phyloP scores from a whole-genome alignment of 2,329 filamentous ascomycete species.

The Pseudogymnoascus sp. region DNA sequence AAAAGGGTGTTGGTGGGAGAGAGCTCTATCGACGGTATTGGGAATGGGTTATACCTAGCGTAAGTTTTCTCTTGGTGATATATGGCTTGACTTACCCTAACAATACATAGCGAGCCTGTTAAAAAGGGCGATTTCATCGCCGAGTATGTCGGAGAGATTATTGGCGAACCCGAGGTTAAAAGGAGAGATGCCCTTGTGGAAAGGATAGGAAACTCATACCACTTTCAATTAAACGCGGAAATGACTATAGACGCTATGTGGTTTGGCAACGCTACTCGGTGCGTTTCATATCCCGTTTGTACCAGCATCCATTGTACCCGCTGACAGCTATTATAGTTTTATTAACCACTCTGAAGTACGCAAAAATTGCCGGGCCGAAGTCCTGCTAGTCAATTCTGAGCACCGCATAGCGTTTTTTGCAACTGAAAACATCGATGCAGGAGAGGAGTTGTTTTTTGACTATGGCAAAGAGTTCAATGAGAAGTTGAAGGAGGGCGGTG shows the following conservation, averaged over 20 bases:
- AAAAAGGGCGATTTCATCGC: slow-evolving; percentile 62
- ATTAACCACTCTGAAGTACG: slow-evolving; percentile 71
- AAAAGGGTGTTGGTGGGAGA: slow-evolving; percentile 63
- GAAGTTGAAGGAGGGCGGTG: not conserved
- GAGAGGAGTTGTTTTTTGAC: slow-evolving; percentile 75
- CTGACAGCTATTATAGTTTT: slow-evolving; percentile 67
- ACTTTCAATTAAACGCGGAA: slow-evolving; percentile 45
- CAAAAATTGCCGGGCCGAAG: slow-evolving; percentile 57
- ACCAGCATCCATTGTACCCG: slow-evolving; percentile 55
- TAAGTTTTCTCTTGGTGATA: slow-evolving; percentile 37
- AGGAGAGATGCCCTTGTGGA: slow-evolving; percentile 27
- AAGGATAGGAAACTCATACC: slow-evolving; percentile 34
- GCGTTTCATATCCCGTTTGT: not conserved
- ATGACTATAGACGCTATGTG: slow-evolving; percentile 16
- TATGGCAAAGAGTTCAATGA: slow-evolving; percentile 59
- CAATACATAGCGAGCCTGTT: slow-evolving; percentile 23
- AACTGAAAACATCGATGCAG: slow-evolving; percentile 55
- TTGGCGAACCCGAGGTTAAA: slow-evolving; percentile 21
- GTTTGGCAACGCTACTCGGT: slow-evolving; percentile 2
- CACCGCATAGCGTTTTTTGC: slow-evolving; percentile 71
- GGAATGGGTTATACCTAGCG: slow-evolving; percentile 68
- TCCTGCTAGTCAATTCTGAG: slow-evolving; percentile 66
- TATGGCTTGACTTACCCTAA: slow-evolving; percentile 30
- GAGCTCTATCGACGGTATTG: slow-evolving; percentile 59
- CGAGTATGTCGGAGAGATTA: slow-evolving; percentile 71